Evolutionary conservation across 2,329 filamentous ascomycete species (phyloP).

Genomic region (Colletotrichum scovillei): DNA sequence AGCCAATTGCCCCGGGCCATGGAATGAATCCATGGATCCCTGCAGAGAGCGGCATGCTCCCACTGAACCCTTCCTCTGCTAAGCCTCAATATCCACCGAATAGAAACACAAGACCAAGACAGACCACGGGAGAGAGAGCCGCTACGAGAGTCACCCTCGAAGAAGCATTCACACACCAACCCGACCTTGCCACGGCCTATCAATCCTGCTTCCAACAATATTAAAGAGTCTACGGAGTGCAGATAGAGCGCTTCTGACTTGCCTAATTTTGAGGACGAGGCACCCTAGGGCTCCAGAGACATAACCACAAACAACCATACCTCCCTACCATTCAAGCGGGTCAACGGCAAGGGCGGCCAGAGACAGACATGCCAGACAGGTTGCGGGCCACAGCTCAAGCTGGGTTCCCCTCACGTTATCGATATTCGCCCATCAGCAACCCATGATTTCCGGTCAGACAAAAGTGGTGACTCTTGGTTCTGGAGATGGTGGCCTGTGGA

Average conservation of each 20-base stretch:
- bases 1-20: not conserved
- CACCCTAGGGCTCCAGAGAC: not conserved
- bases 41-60: slow-evolving; percentile 6
- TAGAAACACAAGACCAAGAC: slow-evolving; percentile 27
- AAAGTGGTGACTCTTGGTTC: slow-evolving; percentile 11
- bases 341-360: not conserved
- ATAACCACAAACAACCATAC: not conserved
- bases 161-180: not conserved
- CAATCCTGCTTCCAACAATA: not conserved
- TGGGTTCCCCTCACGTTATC: not conserved
- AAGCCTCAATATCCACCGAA: slow-evolving; percentile 24
- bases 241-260: slow-evolving; percentile 4
- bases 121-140: not conserved
- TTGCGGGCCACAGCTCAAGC: not conserved
- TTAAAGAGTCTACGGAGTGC: not conserved
- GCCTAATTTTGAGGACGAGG: slow-evolving; percentile 16
- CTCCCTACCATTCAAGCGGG: not conserved
- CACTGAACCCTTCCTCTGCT: slow-evolving; percentile 26
- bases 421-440: not conserved
- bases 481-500: not conserved
- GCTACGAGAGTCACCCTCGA: not conserved
- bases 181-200: slow-evolving; percentile 12
- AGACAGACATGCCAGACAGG: not conserved
- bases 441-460: not conserved
- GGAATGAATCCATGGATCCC: slow-evolving; percentile 6